Percentiles rank a stretch among this genome's conserved stretches.
Conservation (phyloP, 2,329 filamentous ascomycete species). For the Monosporascus sp. region DNA sequence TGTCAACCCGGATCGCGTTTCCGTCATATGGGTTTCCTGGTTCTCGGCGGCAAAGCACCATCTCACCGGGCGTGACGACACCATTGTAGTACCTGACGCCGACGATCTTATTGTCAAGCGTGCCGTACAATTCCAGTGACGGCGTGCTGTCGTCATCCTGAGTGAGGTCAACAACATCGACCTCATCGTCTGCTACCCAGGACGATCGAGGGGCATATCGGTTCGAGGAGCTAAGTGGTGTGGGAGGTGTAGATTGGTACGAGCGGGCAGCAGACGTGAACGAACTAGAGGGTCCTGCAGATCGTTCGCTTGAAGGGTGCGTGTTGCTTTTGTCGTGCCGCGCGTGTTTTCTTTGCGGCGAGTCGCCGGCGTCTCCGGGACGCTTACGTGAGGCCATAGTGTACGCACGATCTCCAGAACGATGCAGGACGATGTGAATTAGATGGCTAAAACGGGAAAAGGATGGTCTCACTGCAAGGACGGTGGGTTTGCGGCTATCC, state of each 20-base stretch:
- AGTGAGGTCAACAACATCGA: conserved; percentile 36
- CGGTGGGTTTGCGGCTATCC: background rate
- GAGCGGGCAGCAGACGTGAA: conserved; percentile 5
- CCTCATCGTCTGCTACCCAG: conserved; percentile 22
- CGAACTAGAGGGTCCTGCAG: background rate
- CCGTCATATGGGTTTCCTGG: conserved; percentile 60
- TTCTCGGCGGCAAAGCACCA: conserved; percentile 54
- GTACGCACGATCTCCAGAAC: background rate
- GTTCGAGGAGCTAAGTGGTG: conserved; percentile 9
- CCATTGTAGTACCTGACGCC: conserved; percentile 50
- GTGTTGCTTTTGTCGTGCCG: conserved; percentile 4
- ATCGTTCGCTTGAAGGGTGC: conserved; percentile 6
- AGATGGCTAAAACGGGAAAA: background rate
- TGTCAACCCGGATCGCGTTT: conserved; percentile 75
- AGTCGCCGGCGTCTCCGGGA: background rate
- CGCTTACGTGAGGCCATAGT: background rate
- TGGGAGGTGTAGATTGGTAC: conserved; percentile 8
- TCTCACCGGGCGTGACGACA: conserved; percentile 51
- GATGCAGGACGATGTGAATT: background rate
- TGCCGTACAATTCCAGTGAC: conserved; percentile 41
- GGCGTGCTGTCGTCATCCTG: conserved; percentile 34
- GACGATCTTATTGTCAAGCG: conserved; percentile 50
- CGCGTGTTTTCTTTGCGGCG: conserved; percentile 9
- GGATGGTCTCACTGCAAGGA: background rate
- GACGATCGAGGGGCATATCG: conserved; percentile 8